Conservation (phyloP, 192 early-diverging fungal species). For the Dissophora ornata region DNA sequence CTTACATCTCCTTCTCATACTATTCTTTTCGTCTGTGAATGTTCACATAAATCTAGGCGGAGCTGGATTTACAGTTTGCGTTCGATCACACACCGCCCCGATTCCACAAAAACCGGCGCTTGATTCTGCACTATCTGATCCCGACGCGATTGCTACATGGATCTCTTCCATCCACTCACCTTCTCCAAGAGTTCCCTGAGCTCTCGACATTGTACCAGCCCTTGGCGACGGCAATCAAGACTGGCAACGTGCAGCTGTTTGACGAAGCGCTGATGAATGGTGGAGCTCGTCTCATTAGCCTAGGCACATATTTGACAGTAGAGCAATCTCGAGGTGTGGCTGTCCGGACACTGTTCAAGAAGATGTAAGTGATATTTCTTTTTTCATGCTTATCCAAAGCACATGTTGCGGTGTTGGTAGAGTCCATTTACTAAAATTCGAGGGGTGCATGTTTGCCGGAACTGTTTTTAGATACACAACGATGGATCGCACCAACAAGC, state of each 20-base stretch:
- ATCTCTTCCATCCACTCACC: conserved; percentile 66
- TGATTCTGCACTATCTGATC: conserved; percentile 84
- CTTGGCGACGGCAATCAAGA: conserved; percentile 72
- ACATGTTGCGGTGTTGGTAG: no score
- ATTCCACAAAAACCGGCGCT: conserved; percentile 54
- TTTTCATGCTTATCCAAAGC: no score
- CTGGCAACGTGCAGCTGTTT: conserved; percentile 81
- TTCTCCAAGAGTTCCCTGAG: conserved; percentile 72
- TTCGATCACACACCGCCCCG: conserved; percentile 53
- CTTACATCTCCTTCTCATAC: neutral
- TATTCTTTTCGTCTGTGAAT: conserved; percentile 5
- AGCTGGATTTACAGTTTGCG: conserved; percentile 48
- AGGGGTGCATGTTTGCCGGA: neutral
- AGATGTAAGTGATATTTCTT: conserved; percentile 71
- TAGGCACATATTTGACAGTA: conserved; percentile 85
- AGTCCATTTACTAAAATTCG: no score
- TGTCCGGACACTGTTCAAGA: conserved; percentile 81
- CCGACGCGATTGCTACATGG: conserved; percentile 84
- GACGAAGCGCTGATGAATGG: conserved; percentile 69
- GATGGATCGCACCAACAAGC: conserved; percentile 61
- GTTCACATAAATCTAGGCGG: conserved; percentile 27
- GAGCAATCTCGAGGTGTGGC: conserved; percentile 80
- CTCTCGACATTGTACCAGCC: conserved; percentile 70
- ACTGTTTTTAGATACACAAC: conserved; percentile 58
- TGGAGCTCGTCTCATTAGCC: conserved; percentile 69